Base-by-base conservation (phyloP, 2,329 filamentous ascomycete species). In the Phaeosphaeriaceae sp. region DNA sequence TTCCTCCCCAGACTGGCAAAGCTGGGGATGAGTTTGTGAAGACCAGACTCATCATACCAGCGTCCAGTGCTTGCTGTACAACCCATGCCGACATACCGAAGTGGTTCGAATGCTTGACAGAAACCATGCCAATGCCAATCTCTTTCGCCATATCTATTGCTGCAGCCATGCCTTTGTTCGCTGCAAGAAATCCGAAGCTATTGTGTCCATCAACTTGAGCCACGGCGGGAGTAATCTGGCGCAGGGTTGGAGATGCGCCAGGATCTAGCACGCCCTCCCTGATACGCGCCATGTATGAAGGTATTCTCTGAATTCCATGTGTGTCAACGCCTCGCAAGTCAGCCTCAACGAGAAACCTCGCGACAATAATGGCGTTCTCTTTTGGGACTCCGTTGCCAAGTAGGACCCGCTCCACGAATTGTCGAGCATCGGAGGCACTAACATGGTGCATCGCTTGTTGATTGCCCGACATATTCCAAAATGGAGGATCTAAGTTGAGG, bases 31-130 rank as follows among this genome's bases (percentile, higher is more conserved):
- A 83, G 31, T 88, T 89, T 53, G 83, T 86, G 57, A 85, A 86
- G 48, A 87, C 86, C 1, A 84, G 76, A n/a, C 85, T 88, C 75
- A 89, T 88, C 73, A 86, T 86, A 3, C 79, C 81, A 0, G 85
- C 88, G 57, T 94, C 89, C 15, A 93, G 76, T 0, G 91, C 91
- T 76, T 92, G 88, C 73, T 91, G 89, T 11, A 93, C 90, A 0
- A 93, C 72, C 89, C 91, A 94, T 0, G 91, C 91, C 3, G 85
- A 85, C 91, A 95, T 95, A 53, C 91, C 91, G 68, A 91, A 93
- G 75, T 94, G 91, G 68, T 94, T 94, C 42, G 88, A 91, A 76
- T 90, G 89, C 75, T 88, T 90, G 69, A 94, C 82, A 57, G 85
- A 87, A 0, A 89, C 89, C 85, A 95, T 88, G 24, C 91, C 91